A percentile compares a stretch with the other conserved stretches of the same genome.
Conservation (phyloP, 805 yeast species). For the Lipomyces japonicus region DNA sequence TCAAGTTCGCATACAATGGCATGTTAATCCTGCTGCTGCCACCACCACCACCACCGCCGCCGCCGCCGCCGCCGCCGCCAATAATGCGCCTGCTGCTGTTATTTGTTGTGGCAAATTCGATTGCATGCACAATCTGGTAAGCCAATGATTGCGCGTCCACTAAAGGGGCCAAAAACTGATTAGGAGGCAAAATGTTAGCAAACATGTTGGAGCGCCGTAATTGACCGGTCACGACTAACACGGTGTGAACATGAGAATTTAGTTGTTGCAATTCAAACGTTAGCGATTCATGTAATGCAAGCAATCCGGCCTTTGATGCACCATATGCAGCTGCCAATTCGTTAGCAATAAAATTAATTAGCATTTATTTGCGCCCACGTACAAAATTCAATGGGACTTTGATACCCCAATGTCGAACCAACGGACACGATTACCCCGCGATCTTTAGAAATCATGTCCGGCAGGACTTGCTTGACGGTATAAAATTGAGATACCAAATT, state of each 20-base stretch:
- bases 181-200: conserved; percentile 68
- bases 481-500: conserved; percentile 69
- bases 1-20: conserved; percentile 71
- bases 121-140: conserved; percentile 48
- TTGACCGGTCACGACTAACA: conserved; percentile 86
- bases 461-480: conserved; percentile 66
- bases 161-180: conserved; percentile 74
- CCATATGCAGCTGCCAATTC: conserved; percentile 62
- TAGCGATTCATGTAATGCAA: conserved; percentile 79
- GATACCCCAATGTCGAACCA: conserved; percentile 79
- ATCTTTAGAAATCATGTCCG: conserved; percentile 57
- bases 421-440: conserved; percentile 78
- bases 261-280: conserved; percentile 57
- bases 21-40: conserved; percentile 62
- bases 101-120: too few relatives aligned
- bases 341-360: neutral
- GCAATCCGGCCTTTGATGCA: conserved; percentile 82
- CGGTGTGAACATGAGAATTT: conserved; percentile 56
- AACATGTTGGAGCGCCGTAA: conserved; percentile 63
- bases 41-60: too few relatives aligned
- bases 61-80: conserved; percentile 62
- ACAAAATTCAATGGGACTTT: conserved; percentile 73
- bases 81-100: too few relatives aligned
- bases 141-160: conserved; percentile 70
- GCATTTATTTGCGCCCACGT: neutral